Percentiles rank a stretch among this genome's conserved stretches.
These are phyloP conservation scores for Lepidium didymum DNA, from an alignment of 345 rosid species.

Conservation along the genomic window DNA sequence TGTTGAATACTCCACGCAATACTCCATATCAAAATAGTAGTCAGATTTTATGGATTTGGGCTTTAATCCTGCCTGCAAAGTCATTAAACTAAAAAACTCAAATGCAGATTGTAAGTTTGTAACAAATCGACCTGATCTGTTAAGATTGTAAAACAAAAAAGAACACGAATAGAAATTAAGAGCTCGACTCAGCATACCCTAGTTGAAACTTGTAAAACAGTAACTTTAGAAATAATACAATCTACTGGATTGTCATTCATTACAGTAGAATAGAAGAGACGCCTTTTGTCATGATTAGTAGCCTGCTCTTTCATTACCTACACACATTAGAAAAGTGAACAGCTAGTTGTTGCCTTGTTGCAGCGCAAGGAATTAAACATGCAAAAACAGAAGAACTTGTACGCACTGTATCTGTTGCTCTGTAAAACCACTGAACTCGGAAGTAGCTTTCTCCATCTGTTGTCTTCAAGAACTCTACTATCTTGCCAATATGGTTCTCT, in stretches of 20 bases:
- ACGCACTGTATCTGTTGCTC: slow-evolving; percentile 86
- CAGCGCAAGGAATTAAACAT: slow-evolving; percentile 8
- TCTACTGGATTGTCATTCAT: slow-evolving; percentile 87
- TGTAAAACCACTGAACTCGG: slow-evolving; percentile 94
- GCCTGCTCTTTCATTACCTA: slow-evolving; percentile 70
- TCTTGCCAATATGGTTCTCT: slow-evolving; percentile 56
- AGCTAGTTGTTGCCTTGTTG: slow-evolving; percentile 2
- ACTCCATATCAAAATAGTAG: slow-evolving; percentile 91
- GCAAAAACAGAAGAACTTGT: slow-evolving; percentile 6
- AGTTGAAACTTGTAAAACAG: slow-evolving; percentile 42
- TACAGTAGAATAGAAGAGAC: slow-evolving; percentile 79
- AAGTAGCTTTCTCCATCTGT: slow-evolving; percentile 62
- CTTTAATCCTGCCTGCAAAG: slow-evolving; percentile 51
- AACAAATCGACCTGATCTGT: neutral
- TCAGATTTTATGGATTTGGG: slow-evolving; percentile 35
- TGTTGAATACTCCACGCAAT: slow-evolving; percentile 83
- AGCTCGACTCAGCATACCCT: slow-evolving; percentile 40
- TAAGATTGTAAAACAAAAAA: neutral
- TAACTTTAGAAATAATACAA: slow-evolving; percentile 73
- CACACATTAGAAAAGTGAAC: slow-evolving; percentile 7
- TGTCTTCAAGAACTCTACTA: slow-evolving; percentile 75
- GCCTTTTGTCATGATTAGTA: slow-evolving; percentile 56
- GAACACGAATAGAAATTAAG: neutral
- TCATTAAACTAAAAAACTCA: slow-evolving; percentile 1
- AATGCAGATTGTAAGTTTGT: neutral